phyloP scores from a whole-genome alignment of 2,329 filamentous ascomycete species.

The Cryphonectria carpinicola region DNA sequence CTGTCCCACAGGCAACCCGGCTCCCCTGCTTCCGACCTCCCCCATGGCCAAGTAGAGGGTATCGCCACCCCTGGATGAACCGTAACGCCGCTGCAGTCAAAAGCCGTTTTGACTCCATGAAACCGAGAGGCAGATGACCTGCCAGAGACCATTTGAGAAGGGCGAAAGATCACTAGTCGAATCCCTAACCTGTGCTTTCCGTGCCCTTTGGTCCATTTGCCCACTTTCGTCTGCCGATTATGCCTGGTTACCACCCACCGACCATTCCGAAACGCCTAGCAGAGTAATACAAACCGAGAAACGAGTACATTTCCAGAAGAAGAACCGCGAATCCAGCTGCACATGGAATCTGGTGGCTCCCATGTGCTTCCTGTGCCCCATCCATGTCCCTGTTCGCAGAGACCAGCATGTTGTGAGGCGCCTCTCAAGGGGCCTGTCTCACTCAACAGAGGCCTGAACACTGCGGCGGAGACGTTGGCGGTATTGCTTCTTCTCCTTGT shows the following conservation, averaged over 20 bases:
- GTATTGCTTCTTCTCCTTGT: conserved; percentile 82
- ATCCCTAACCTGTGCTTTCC: conserved; percentile 4
- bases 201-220: conserved; percentile 22
- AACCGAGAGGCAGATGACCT: background rate
- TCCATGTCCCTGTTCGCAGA: background rate
- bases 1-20: background rate
- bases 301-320: conserved; percentile 16
- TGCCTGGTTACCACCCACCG: conserved; percentile 14
- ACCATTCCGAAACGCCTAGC: conserved; percentile 21
- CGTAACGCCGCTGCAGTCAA: conserved; percentile 26
- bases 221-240: conserved; percentile 17
- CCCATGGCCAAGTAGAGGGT: conserved; percentile 32
- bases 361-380: background rate
- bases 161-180: background rate
- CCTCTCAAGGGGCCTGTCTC: conserved; percentile 30
- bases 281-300: conserved; percentile 3
- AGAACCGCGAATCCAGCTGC: background rate
- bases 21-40: conserved; percentile 10
- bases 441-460: conserved; percentile 71
- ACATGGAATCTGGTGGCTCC: background rate
- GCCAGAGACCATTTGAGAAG: conserved; percentile 1
- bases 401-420: background rate
- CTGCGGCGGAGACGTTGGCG: conserved; percentile 79
- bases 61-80: conserved; percentile 31
- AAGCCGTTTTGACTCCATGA: conserved; percentile 1